Conservation (phyloP, 345 rosid genomes). For the Populus euphratica region DNA sequence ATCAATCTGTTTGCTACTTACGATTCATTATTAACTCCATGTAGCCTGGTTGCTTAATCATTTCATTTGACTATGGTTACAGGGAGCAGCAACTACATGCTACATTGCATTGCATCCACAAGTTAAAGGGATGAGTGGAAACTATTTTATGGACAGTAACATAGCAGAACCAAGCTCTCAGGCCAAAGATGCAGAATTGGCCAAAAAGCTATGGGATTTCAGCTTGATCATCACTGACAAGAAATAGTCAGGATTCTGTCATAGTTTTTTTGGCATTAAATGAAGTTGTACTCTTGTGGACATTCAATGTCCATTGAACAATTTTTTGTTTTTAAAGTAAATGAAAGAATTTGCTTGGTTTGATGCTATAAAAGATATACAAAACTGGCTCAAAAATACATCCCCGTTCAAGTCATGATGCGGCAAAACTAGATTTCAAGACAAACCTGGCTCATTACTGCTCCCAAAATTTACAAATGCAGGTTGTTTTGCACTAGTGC, state of each 20-base stretch:
- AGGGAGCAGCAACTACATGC: conserved; percentile 86
- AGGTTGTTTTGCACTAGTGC: not conserved
- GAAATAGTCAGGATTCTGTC: not conserved
- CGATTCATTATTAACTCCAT: not conserved
- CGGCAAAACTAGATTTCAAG: not conserved
- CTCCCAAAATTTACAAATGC: not conserved
- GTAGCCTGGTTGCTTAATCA: not conserved
- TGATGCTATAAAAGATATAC: not conserved
- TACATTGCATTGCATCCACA: conserved; percentile 69
- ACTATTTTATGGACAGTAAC: conserved; percentile 7
- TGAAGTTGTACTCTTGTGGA: not conserved
- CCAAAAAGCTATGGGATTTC: conserved; percentile 2
- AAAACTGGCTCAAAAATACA: not conserved
- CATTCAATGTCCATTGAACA: not conserved
- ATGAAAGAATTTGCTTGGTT: not conserved
- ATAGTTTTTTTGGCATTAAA: not conserved
- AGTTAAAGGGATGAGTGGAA: conserved; percentile 9
- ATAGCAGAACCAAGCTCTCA: not conserved
- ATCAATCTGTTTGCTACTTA: not conserved
- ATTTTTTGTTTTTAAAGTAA: too few relatives aligned
- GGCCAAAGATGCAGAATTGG: conserved; percentile 9
- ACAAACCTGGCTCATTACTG: not conserved
- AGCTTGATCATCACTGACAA: not conserved
- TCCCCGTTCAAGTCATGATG: not conserved
- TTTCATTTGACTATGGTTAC: not conserved